Conservation (phyloP, 371 early-diverging fungal species). For the Vairimorpha ceranae region DNA sequence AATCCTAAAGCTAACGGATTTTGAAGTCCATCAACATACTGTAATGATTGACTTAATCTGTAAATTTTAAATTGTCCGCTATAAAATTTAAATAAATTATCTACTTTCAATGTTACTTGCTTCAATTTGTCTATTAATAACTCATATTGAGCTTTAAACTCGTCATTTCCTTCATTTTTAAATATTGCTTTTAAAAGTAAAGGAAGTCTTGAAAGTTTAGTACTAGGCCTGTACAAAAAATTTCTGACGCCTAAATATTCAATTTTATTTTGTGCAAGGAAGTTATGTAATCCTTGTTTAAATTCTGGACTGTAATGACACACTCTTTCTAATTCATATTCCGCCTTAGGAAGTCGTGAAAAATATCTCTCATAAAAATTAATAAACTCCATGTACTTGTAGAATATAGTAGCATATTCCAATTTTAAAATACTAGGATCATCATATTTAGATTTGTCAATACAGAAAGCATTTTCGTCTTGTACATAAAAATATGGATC, state of each 20-base stretch:
- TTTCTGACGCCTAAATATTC: slow-evolving; percentile 55
- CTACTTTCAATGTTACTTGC: slow-evolving; percentile 36
- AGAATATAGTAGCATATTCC: slow-evolving; percentile 51
- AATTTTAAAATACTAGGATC: slow-evolving; percentile 7
- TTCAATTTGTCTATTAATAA: slow-evolving; percentile 33
- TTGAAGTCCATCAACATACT: slow-evolving; percentile 21
- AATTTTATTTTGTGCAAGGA: slow-evolving; percentile 43
- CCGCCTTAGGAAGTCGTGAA: slow-evolving; percentile 40
- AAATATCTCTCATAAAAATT: slow-evolving; percentile 44
- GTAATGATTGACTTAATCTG: slow-evolving; percentile 37
- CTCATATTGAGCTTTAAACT: slow-evolving; percentile 16
- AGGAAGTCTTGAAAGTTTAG: slow-evolving; percentile 58
- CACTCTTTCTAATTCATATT: slow-evolving; percentile 51
- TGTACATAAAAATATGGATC: background rate
- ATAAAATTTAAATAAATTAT: slow-evolving; percentile 39
- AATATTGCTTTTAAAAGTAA: slow-evolving; percentile 56
- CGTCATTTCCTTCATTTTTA: slow-evolving; percentile 51
- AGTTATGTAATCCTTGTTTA: slow-evolving; percentile 40
- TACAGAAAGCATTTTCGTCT: slow-evolving; percentile 9
- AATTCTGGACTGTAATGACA: slow-evolving; percentile 45
- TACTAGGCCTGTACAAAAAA: slow-evolving; percentile 59
- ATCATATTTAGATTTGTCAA: slow-evolving; percentile 5
- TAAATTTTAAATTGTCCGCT: slow-evolving; percentile 52
- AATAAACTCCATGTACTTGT: slow-evolving; percentile 20
- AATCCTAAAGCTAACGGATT: slow-evolving; percentile 23